These are phyloP conservation scores for Chionographis japonica DNA, from an alignment of 106 monocot species.

Conservation along the genomic window DNA sequence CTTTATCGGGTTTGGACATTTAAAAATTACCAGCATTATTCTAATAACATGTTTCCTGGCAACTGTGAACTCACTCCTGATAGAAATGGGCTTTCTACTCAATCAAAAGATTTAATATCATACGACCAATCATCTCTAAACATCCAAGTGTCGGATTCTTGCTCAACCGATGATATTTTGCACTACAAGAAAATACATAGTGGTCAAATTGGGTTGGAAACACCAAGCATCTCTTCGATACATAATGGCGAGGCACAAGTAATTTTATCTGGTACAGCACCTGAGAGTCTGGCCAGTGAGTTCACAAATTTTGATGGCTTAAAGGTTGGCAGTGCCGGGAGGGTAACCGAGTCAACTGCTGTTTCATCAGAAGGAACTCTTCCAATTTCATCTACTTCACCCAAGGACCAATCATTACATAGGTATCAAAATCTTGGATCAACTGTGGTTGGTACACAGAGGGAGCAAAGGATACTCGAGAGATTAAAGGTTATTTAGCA, in stretches of 20 bases:
- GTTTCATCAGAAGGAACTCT: not conserved
- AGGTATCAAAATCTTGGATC: conserved; percentile 18
- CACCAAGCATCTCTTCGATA: conserved; percentile 4
- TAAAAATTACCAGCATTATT: conserved; percentile 27
- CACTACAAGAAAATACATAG: not conserved
- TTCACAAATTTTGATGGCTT: conserved; percentile 1
- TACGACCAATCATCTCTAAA: conserved; percentile 1
- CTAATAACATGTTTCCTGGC: conserved; percentile 6
- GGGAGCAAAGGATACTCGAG: conserved; percentile 53
- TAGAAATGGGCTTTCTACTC: not conserved
- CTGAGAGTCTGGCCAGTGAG: not conserved
- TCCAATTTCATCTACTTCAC: conserved; percentile 13
- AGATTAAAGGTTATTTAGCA: conserved; percentile 43
- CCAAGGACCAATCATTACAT: conserved; percentile 8
- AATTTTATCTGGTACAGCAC: not conserved
- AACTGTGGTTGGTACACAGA: conserved; percentile 19
- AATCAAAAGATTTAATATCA: conserved; percentile 15
- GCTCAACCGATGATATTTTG: conserved; percentile 2
- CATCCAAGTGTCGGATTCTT: not conserved
- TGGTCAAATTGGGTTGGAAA: conserved; percentile 5
- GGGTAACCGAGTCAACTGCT: not conserved
- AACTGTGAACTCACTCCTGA: conserved; percentile 19
- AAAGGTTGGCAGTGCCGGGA: not conserved
- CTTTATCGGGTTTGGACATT: conserved; percentile 64
- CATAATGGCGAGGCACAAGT: conserved; percentile 8